Evolutionary conservation across 106 monocot genomes (phyloP).

Genomic region (Phalaenopsis equestris): DNA sequence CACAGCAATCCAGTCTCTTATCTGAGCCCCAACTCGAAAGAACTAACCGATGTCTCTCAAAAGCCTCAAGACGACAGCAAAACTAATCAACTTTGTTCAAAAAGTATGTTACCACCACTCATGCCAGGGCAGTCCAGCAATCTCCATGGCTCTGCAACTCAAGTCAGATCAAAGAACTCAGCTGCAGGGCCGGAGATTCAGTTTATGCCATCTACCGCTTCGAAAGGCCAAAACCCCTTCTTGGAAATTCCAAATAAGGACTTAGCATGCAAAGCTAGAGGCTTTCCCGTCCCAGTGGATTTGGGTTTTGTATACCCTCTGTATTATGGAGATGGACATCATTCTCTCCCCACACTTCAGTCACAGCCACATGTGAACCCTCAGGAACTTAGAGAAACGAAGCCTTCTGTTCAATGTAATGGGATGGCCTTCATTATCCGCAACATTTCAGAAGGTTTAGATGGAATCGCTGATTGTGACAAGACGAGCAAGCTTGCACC

Average conservation of each 20-base stretch:
- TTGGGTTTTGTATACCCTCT: constrained; percentile 37
- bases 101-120: constrained; percentile 5
- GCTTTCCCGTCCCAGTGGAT: not conserved
- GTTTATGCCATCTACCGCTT: constrained; percentile 1
- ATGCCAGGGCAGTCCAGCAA: constrained; percentile 2
- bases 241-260: not conserved
- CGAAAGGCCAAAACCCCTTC: not conserved
- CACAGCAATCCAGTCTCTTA: constrained; percentile 61
- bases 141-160: constrained; percentile 2
- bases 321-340: constrained; percentile 15
- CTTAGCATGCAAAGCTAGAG: not conserved
- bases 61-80: constrained; percentile 14
- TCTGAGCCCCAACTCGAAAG: constrained; percentile 28
- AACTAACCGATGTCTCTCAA: not conserved
- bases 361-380: not conserved
- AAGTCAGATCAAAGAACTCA: constrained; percentile 13
- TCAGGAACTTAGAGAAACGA: not conserved
- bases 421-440: not conserved
- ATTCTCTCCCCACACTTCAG: not conserved
- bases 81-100: constrained; percentile 2
- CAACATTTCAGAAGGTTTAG: not conserved
- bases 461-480: not conserved
- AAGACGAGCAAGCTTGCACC: not conserved
- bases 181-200: not conserved
- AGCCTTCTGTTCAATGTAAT: not conserved